Conservation (phyloP, 495 filamentous ascomycete species). For the Wilcoxina mikolae region DNA sequence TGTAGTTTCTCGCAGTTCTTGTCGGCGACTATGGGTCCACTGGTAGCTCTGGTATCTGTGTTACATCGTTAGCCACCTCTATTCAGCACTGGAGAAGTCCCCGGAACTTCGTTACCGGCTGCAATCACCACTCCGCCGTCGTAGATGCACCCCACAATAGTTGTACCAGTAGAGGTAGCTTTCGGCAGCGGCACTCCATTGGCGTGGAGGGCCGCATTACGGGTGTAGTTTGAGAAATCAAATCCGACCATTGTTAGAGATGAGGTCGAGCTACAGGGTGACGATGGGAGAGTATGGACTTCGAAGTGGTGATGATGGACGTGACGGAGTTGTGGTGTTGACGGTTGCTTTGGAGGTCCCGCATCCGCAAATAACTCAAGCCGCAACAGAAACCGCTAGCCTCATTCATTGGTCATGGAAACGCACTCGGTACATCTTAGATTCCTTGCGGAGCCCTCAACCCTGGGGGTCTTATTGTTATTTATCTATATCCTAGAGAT, state of each 20-base stretch:
- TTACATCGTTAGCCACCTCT: not conserved
- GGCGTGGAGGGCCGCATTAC: constrained; percentile 89
- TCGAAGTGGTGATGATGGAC: not conserved
- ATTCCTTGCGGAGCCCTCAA: too few relatives aligned
- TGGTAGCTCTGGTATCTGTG: constrained; percentile 94
- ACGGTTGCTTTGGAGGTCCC: not conserved
- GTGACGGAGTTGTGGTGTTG: not conserved
- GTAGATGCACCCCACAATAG: constrained; percentile 95
- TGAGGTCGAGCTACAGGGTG: not conserved
- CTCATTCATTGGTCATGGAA: too few relatives aligned
- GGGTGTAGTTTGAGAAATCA: constrained; percentile 98
- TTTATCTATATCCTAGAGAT: too few relatives aligned
- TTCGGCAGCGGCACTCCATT: constrained; percentile 86
- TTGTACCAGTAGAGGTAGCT: constrained; percentile 97
- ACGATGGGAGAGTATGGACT: not conserved
- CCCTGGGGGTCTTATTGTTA: too few relatives aligned
- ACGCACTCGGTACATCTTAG: too few relatives aligned
- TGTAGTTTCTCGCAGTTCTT: constrained; percentile 99
- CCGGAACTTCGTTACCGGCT: constrained; percentile 40
- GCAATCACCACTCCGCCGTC: constrained; percentile 70
- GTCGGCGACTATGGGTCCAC: constrained; percentile 95
- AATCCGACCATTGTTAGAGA: constrained; percentile 72
- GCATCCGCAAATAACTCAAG: too few relatives aligned
- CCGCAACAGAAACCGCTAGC: too few relatives aligned
- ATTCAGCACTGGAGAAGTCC: not conserved